A percentile compares a stretch with the other conserved stretches of the same genome.
phyloP scores from a whole-genome alignment of 345 rosid species.

The Erucastrum elatum region DNA sequence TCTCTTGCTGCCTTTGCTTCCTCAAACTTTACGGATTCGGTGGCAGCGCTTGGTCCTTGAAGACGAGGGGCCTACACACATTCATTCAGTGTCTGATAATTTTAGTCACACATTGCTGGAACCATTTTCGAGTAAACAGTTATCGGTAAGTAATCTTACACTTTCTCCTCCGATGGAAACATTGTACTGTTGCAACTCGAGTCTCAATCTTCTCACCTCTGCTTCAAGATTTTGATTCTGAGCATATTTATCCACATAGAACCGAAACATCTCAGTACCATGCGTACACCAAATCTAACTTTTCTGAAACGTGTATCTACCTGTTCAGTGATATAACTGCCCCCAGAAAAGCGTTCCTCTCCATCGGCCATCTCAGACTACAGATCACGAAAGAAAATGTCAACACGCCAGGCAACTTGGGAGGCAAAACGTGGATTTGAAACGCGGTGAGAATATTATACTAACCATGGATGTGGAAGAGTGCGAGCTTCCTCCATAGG shows the following conservation, averaged over 20 bases:
- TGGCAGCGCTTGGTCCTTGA: constrained; percentile 38
- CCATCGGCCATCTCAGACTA: constrained; percentile 34
- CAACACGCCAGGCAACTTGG: constrained; percentile 7
- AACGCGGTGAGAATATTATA: constrained; percentile 11
- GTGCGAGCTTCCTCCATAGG: constrained; percentile 36
- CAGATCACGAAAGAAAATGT: constrained; percentile 26
- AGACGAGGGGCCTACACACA: constrained; percentile 44
- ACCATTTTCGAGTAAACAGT: neutral
- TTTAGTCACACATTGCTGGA: constrained; percentile 23
- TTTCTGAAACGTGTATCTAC: constrained; percentile 21
- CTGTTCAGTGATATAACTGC: constrained; percentile 27
- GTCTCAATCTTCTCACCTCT: constrained; percentile 58
- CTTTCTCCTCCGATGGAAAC: constrained; percentile 42
- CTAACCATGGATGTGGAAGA: constrained; percentile 39
- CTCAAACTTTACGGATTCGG: constrained; percentile 42
- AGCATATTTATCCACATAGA: constrained; percentile 11
- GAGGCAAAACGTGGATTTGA: constrained; percentile 1
- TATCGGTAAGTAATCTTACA: constrained; percentile 46
- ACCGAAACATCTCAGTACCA: constrained; percentile 20
- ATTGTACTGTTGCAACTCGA: constrained; percentile 58
- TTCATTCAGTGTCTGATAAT: constrained; percentile 13
- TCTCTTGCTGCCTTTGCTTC: constrained; percentile 46
- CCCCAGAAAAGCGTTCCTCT: constrained; percentile 23
- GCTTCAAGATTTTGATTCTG: constrained; percentile 48
- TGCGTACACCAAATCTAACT: neutral